Conservation (phyloP, 2,329 filamentous ascomycete genomes). For the Arthrobotrys entomopaga region DNA sequence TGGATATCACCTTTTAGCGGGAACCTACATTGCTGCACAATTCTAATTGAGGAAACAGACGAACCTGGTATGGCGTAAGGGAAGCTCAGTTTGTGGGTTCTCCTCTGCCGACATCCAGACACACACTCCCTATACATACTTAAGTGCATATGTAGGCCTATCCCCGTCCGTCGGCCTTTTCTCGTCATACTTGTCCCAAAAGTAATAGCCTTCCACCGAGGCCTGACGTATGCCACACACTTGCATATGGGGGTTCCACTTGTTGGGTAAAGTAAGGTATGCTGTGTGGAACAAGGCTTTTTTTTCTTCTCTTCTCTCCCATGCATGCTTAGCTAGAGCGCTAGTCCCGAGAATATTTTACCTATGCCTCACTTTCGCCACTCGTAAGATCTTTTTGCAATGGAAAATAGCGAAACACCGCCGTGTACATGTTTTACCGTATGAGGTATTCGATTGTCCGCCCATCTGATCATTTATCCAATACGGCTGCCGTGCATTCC, state of each 20-base stretch:
- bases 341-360: too few species aligned
- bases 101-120: not conserved
- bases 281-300: not conserved
- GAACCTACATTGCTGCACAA: not conserved
- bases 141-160: too few species aligned
- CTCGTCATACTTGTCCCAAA: constrained; percentile 10
- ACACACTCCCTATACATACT: too few species aligned
- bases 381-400: constrained; percentile 1
- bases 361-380: constrained; percentile 14
- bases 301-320: too few species aligned
- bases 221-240: constrained; percentile 35
- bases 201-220: not conserved
- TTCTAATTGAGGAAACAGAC: constrained; percentile 3
- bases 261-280: constrained; percentile 12
- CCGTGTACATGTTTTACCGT: not conserved
- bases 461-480: not conserved
- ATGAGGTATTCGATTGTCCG: constrained; percentile 14
- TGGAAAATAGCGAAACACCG: constrained; percentile 13
- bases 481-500: too few species aligned
- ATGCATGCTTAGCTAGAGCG: too few species aligned
- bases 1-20: not conserved
- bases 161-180: not conserved
- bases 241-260: constrained; percentile 16
- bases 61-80: constrained; percentile 25
- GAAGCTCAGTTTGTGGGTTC: not conserved